Base-by-base conservation (phyloP, 352 stramenopile species). In the Hyaloperonospora brassicae region DNA sequence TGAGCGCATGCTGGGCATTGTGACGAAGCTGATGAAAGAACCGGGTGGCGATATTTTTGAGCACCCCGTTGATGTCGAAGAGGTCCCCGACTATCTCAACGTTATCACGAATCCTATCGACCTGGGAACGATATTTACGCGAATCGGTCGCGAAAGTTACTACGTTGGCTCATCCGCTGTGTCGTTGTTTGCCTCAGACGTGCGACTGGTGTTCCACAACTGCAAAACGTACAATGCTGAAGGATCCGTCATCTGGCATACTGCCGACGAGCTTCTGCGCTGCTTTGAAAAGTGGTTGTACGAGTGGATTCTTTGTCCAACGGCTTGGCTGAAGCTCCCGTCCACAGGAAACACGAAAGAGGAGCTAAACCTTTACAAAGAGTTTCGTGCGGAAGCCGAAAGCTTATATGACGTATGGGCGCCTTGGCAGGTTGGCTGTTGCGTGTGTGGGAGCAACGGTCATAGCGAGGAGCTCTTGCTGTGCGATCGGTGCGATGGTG, bases 271-370 rank as follows among this genome's bases (percentile, higher is more conserved):
- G 9, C 61, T 95, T 3, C 54, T 85, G 5, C 75, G 76, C 52
- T 77, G 66, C 2, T 95, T 95, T 53, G 86, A 95, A 42, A 91
- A 92, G 48, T 91, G 85, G 76, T 56, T 90, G 22, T 92, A 92
- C 58, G 79, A 95, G 21, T 95, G 86, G 86, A 56, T 93, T 46
- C 54, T 93, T 23, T 77, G 67, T 27, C 83, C 85, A 2, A 79
- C 76, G 0, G 83, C 85, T 9, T 95, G 83, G 85, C 59, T 93
- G n/a, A 82, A 84, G 45, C 66, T 95, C 7, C 52, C 70, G 12
- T 63, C 73, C 17, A 79, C 69, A 17, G 75, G 70, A 44, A 69
- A 77, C 54, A 52, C 34, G 5, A 57, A 77, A 1, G 50, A 72
- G 50, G 82, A 93, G 44, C 56, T 66, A 24, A 57, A 68, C 3